Evolutionary conservation across 2,329 filamentous ascomycete species (phyloP), one percentile per base, ranked within the genome.

Genomic region (Bipolaris gigantea): DNA sequence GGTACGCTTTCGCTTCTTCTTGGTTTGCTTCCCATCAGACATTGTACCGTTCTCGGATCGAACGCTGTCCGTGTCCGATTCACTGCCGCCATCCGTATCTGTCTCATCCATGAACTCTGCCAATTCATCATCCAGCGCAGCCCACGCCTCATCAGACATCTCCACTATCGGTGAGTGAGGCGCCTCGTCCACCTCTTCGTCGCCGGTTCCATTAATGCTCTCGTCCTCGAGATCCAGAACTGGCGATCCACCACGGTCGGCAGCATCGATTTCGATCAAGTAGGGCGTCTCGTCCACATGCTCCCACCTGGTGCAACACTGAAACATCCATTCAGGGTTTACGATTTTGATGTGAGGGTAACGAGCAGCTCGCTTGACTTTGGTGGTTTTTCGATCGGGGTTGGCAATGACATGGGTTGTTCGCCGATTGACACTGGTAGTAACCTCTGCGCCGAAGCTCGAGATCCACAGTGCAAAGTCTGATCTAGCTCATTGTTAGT

Each of bases 391-490:
- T 21, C 88, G 81, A 15, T 84, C 81, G 16, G 84, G 85, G 47
- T 85, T 87, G 8, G 89, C 86, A 2, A 92, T 88, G 5, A 92
- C 81, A 72, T 92, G 89, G 0, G 89, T 92, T 1, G 77, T 80
- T 38, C 70, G 70, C 54, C 74, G 76, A 38, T 68, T 77, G 54
- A 90, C 82, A 50, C 83, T 83, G 30, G 80, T 79, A 1, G 81
- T 82, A 7, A 92, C 79, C 32, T 78, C 81, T 6, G 90, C 93
- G 18, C 94, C 94, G 69, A 97, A 97, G 66, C 84, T 90, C 69
- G 86, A 87, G 2, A 92, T 89, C 81, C 95, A 96, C 38, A 93
- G 80, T 4, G 89, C 92, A 53, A 96, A 89, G 71, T 99, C 94
- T 2, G 92, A 92, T 13, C 76, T 78, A 48, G n/a, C 47, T 45